A percentile compares a stretch with the other conserved stretches of the same genome.
Evolutionary conservation across 1,284 basidiomycete genomes (phyloP).

Genomic region (Cystobasidiaceae sp.): DNA sequence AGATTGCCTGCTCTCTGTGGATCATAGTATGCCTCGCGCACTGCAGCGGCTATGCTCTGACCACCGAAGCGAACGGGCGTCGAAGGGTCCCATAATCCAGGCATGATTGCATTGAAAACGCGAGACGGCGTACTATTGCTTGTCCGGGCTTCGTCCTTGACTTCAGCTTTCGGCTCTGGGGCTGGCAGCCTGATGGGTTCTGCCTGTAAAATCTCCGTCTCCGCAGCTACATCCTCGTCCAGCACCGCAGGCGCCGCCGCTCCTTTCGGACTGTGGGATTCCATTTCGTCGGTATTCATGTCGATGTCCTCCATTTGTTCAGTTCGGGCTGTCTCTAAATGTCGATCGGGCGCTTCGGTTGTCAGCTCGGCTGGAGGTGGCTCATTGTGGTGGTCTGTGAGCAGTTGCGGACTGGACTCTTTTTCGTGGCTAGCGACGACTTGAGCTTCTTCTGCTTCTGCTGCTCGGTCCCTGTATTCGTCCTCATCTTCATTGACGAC

Average conservation of each 20-base stretch:
- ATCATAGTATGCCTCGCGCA: slow-evolving; percentile 29
- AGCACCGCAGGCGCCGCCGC: neutral
- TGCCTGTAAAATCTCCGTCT: no score
- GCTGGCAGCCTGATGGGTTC: neutral
- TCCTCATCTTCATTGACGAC: no score
- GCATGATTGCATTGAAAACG: slow-evolving; percentile 17
- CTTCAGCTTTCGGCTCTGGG: neutral
- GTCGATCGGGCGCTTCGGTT: neutral
- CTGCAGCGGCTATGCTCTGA: slow-evolving; percentile 23
- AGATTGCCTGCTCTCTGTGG: slow-evolving; percentile 13
- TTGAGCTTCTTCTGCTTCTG: no score
- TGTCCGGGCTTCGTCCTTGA: neutral
- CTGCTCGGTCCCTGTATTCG: no score
- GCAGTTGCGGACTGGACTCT: neutral
- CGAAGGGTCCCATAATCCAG: slow-evolving; percentile 28
- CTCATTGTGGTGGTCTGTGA: slow-evolving; percentile 3
- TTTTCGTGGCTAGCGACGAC: neutral
- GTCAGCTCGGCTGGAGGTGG: slow-evolving; percentile 6
- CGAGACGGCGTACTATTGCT: slow-evolving; percentile 3
- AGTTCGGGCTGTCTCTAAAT: slow-evolving; percentile 1
- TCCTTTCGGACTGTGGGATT: neutral
- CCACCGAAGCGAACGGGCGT: slow-evolving; percentile 32
- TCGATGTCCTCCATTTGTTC: neutral
- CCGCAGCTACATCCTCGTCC: neutral
- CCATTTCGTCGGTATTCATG: slow-evolving; percentile 25